A percentile compares a stretch with the other conserved stretches of the same genome.
Conservation (phyloP, 2,329 filamentous ascomycete genomes). For the Talaromyces sp. region DNA sequence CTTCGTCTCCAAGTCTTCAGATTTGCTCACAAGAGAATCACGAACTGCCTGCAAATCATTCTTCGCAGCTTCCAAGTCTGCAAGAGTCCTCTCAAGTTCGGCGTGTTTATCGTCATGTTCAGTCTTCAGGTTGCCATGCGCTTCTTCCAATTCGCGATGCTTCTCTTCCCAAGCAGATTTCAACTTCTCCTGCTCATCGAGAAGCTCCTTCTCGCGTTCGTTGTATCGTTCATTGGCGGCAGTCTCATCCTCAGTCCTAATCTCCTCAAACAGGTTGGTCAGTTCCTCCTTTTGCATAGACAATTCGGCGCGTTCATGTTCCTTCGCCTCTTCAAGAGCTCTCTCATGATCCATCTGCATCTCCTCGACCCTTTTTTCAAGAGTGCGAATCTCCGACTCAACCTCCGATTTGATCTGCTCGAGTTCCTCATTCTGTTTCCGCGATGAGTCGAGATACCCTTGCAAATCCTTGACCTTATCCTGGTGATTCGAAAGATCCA, state of each 20-base stretch:
- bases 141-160: slow-evolving; percentile 40
- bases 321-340: slow-evolving; percentile 34
- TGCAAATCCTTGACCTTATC: slow-evolving; percentile 54
- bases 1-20: slow-evolving; percentile 30
- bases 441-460: slow-evolving; percentile 46
- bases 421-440: slow-evolving; percentile 47
- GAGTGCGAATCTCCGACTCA: slow-evolving; percentile 39
- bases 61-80: slow-evolving; percentile 38
- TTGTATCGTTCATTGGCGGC: slow-evolving; percentile 39
- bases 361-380: slow-evolving; percentile 41
- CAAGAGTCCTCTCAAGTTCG: slow-evolving; percentile 33
- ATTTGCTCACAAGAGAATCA: slow-evolving; percentile 29
- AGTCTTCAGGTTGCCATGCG: slow-evolving; percentile 37
- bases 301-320: slow-evolving; percentile 37
- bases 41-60: slow-evolving; percentile 32
- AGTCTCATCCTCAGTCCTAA: slow-evolving; percentile 45
- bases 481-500: slow-evolving; percentile 53
- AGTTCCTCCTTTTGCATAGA: slow-evolving; percentile 46
- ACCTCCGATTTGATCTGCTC: slow-evolving; percentile 46
- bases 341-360: slow-evolving; percentile 48
- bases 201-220: slow-evolving; percentile 45
- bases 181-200: slow-evolving; percentile 38
- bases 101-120: slow-evolving; percentile 32
- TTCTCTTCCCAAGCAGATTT: slow-evolving; percentile 38
- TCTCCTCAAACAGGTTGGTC: slow-evolving; percentile 50